These are phyloP conservation scores for Lasiodiplodia sp. DNA, from an alignment of 2,329 filamentous ascomycete genomes.

Conservation along the genomic window DNA sequence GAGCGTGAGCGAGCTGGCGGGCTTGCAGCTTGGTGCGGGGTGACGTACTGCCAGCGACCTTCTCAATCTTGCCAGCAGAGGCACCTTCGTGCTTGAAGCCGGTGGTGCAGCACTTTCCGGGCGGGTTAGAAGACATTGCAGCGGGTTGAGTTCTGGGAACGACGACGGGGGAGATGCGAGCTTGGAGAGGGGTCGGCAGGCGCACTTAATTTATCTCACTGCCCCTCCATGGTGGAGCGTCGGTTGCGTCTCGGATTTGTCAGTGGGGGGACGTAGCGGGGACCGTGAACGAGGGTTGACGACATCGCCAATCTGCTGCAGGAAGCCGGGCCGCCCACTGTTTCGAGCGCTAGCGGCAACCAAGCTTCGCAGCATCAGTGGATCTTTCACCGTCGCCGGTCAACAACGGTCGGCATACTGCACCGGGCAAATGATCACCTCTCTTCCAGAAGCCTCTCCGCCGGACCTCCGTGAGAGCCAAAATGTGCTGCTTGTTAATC, in stretches of 20 bases:
- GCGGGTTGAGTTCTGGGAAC: background rate
- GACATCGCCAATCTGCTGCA: conserved; percentile 12
- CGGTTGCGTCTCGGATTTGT: conserved; percentile 20
- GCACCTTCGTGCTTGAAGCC: conserved; percentile 62
- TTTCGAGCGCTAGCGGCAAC: background rate
- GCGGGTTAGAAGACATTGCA: conserved; percentile 60
- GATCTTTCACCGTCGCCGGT: background rate
- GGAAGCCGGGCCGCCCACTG: conserved; percentile 12
- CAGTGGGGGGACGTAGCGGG: background rate
- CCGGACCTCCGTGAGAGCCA: too few relatives aligned
- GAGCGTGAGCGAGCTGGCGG: background rate
- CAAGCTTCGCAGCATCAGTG: conserved; percentile 12
- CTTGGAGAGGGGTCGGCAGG: background rate
- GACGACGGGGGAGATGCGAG: background rate
- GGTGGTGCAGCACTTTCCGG: conserved; percentile 55
- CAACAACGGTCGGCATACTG: background rate
- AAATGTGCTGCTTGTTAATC: background rate
- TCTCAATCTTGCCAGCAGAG: conserved; percentile 56
- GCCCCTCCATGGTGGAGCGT: conserved; percentile 18
- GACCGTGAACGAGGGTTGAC: conserved; percentile 15
- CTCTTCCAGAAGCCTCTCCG: too few relatives aligned
- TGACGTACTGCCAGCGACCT: conserved; percentile 53
- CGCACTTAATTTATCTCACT: background rate
- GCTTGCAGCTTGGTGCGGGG: background rate
- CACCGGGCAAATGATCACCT: background rate